Conservation (phyloP, 1,284 basidiomycete genomes). For the Fomitopsis betulina region DNA sequence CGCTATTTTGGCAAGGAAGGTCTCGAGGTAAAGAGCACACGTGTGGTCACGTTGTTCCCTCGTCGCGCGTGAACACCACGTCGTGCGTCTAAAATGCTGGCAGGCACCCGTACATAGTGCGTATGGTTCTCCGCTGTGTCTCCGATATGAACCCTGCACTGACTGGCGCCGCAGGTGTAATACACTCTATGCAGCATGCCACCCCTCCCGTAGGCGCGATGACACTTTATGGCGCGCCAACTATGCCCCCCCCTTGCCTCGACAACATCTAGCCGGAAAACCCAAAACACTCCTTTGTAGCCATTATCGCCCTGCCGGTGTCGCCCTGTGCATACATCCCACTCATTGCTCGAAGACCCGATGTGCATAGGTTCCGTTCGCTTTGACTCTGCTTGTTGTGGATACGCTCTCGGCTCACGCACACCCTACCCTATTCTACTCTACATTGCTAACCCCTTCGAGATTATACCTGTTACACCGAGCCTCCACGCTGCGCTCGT, state of each 20-base stretch:
- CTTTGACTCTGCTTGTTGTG: neutral
- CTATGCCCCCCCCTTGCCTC: neutral
- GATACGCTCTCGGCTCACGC: neutral
- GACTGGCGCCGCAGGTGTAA: neutral
- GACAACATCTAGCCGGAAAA: neutral
- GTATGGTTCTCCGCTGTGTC: neutral
- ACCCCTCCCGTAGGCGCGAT: neutral
- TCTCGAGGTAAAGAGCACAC: constrained; percentile 27
- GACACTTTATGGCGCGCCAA: neutral
- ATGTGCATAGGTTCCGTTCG: constrained; percentile 2
- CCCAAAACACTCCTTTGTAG: neutral
- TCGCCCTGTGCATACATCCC: neutral
- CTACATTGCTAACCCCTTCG: neutral
- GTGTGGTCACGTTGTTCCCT: constrained; percentile 30
- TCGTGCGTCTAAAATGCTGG: neutral
- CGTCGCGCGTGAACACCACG: constrained; percentile 10
- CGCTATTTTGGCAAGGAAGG: constrained; percentile 37
- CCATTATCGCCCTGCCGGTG: neutral
- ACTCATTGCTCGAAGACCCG: neutral
- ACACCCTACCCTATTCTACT: neutral
- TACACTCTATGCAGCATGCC: neutral
- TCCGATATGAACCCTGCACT: neutral
- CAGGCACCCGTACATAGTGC: neutral
- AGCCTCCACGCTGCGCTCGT: neutral
- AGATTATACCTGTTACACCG: neutral